These are phyloP conservation scores for Cladosporium sp. DNA, from an alignment of 2,329 filamentous ascomycete species.

Conservation along the genomic window DNA sequence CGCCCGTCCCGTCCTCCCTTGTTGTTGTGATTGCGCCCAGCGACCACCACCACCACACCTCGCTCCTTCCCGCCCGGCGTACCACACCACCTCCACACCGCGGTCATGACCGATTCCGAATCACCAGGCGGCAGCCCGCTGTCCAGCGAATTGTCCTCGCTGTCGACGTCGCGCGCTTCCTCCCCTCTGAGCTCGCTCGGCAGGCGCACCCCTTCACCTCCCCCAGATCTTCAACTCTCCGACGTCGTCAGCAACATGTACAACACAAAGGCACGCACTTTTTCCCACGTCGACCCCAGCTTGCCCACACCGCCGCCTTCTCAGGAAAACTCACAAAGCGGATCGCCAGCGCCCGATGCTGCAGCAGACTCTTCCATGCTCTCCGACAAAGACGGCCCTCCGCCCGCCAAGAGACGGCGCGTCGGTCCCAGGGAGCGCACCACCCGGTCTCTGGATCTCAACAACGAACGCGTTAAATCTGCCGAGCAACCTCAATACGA, in stretches of 20 bases:
- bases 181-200: constrained; percentile 38
- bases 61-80: constrained; percentile 16
- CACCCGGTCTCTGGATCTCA: constrained; percentile 77
- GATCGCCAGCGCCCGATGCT: constrained; percentile 43
- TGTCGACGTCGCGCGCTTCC: constrained; percentile 22
- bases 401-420: constrained; percentile 72
- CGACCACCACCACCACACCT: constrained; percentile 4
- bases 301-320: constrained; percentile 35
- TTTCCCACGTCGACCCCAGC: constrained; percentile 15
- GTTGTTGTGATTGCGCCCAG: constrained; percentile 1
- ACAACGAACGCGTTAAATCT: constrained; percentile 48
- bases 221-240: constrained; percentile 20
- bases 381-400: constrained; percentile 57
- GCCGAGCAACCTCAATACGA: constrained; percentile 58
- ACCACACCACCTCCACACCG: neutral
- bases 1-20: too few species aligned
- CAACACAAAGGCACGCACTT: constrained; percentile 9
- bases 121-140: constrained; percentile 18
- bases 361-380: constrained; percentile 39
- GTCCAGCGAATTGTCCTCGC: constrained; percentile 25
- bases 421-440: constrained; percentile 65
- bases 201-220: constrained; percentile 34
- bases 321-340: constrained; percentile 42
- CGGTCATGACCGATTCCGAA: constrained; percentile 17
- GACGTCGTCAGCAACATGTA: constrained; percentile 5